Evolutionary conservation across 257 asterid genomes (phyloP), one percentile per base, ranked within the genome.

Genomic region (Paulownia fortunei): DNA sequence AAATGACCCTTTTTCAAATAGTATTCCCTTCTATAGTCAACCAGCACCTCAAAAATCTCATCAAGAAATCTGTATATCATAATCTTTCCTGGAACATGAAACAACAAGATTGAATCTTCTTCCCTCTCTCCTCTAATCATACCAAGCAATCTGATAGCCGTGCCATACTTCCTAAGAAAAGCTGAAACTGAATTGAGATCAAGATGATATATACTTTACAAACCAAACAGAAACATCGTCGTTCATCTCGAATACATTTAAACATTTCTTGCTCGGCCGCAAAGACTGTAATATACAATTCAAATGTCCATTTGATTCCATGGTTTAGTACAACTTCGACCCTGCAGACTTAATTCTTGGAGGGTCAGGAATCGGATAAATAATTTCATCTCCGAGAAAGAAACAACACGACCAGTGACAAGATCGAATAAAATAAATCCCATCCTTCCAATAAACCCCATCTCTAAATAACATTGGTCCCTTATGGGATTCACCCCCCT

Each of bases 1-100:
- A 81, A 61, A 8, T 0, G 6, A 15, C 59, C 61, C 11, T 81
- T 13, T 54, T 32, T 6, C 8, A 12, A 69, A 80, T 64, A 36
- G 9, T 4, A 23, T 5, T 8, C 73, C 12, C 23, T 6, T 16
- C 8, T 60, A 56, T 70, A 70, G 21, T 30, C 72, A 11, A 55
- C 58, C 1, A 60, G 36, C 18, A 59, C 70, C 61, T 34, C 66
- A 47, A 77, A 82, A 19, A 21, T 16, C n/a, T 44, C 36, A 4
- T 62, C 81, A 8, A 3, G 1, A 2, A 81, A 44, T 42, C 69
- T 69, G 62, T 81, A 76, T 12, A 37, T 44, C 62, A 82, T 60
- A n/a, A 82, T 49, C 49, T 73, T 82, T 1, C 77, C 52, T 19
- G 74, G 59, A 21, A 78, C 72, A 52, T 59, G 74, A 32, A 82